Evolutionary conservation across 73 alveolate genomes (phyloP).

Genomic region (Symbiodinium natans): DNA sequence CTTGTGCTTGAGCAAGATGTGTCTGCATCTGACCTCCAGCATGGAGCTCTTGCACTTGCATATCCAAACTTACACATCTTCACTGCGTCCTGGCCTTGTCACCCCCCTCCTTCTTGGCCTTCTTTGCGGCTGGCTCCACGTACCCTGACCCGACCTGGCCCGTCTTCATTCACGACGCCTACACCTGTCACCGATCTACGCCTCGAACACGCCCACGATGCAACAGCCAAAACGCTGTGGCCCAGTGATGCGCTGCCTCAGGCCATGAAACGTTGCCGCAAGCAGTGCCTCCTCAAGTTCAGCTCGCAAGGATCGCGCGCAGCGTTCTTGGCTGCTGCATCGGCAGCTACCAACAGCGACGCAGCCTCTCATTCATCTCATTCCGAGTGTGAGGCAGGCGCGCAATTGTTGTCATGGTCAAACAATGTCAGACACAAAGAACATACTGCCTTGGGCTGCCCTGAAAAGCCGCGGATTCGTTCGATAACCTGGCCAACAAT

Average conservation of each 20-base stretch:
- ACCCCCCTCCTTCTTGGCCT: constrained; percentile 80
- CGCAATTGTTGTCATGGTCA: too few relatives aligned
- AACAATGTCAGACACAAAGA: not conserved
- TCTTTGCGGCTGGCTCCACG: constrained; percentile 86
- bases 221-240: constrained; percentile 93
- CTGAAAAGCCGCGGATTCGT: constrained; percentile 79
- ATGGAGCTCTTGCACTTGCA: not conserved
- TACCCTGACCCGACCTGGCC: constrained; percentile 67
- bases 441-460: constrained; percentile 94
- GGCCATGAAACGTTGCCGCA: not conserved
- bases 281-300: not conserved
- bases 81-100: constrained; percentile 30
- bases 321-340: constrained; percentile 76
- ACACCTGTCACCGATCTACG: not conserved
- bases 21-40: constrained; percentile 72
- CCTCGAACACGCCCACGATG: constrained; percentile 93
- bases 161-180: not conserved
- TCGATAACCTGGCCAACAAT: constrained; percentile 66
- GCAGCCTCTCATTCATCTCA: constrained; percentile 41
- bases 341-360: constrained; percentile 76
- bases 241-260: constrained; percentile 74
- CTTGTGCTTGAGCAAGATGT: constrained; percentile 86
- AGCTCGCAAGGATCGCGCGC: not conserved
- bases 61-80: not conserved
- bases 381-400: not conserved